phyloP scores from a whole-genome alignment of 1,284 basidiomycete species.

The Jaminaea rosea region DNA sequence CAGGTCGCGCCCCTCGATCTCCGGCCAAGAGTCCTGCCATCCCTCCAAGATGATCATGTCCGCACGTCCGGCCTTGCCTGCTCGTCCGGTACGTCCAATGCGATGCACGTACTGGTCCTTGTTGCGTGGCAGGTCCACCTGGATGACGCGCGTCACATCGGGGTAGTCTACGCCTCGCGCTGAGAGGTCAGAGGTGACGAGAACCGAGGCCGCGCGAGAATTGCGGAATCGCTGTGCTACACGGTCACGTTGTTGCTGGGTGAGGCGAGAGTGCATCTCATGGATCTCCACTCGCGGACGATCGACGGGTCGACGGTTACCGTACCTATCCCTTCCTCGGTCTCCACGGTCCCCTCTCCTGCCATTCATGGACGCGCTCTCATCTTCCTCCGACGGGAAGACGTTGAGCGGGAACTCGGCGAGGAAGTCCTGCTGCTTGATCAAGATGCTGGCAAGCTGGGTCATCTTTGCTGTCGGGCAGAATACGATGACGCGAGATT shows the following conservation, averaged over 20 bases:
- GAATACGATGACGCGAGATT: conserved; percentile 79
- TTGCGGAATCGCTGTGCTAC: conserved; percentile 63
- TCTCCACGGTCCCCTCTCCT: too few species aligned
- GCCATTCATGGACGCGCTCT: too few species aligned
- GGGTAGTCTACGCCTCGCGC: conserved; percentile 52
- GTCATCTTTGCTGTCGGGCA: conserved; percentile 78
- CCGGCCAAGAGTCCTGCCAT: background rate
- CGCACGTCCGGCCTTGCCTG: conserved; percentile 62
- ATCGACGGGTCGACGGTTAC: background rate
- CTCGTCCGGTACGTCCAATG: conserved; percentile 82
- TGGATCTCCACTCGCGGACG: too few species aligned
- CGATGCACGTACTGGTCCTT: conserved; percentile 81
- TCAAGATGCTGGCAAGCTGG: conserved; percentile 54
- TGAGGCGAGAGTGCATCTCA: conserved; percentile 78
- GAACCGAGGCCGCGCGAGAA: conserved; percentile 52
- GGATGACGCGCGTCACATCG: conserved; percentile 84
- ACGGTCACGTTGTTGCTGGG: conserved; percentile 59
- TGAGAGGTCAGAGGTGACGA: conserved; percentile 50
- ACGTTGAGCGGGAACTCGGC: too few species aligned
- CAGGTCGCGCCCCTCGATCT: too few species aligned
- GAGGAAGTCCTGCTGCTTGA: conserved; percentile 4
- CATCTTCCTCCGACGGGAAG: too few species aligned
- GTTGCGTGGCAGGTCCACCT: conserved; percentile 68
- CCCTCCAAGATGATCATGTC: conserved; percentile 66
- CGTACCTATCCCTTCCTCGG: too few species aligned